These are phyloP conservation scores for Lentinula boryana DNA, from an alignment of 768 basidiomycete genomes.

Conservation along the genomic window DNA sequence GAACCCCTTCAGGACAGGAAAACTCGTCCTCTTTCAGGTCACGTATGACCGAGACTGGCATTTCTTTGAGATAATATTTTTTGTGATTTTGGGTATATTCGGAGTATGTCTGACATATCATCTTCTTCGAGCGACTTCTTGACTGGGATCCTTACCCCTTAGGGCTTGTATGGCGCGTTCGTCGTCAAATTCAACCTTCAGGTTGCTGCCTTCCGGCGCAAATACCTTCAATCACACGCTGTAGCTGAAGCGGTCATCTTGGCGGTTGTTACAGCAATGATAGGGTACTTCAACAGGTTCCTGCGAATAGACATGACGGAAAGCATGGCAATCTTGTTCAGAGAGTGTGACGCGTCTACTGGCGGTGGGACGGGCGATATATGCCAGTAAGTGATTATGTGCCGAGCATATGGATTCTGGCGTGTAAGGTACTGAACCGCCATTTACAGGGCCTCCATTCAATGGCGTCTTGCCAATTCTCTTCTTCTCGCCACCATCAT, in stretches of 20 bases:
- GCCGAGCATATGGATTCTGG: too few relatives aligned
- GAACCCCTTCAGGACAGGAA: constrained; percentile 98
- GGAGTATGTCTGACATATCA: constrained; percentile 47
- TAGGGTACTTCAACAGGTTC: constrained; percentile 93
- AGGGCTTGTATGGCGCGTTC: constrained; percentile 97
- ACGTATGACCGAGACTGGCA: constrained; percentile 98
- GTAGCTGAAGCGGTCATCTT: constrained; percentile 87
- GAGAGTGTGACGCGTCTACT: constrained; percentile 67
- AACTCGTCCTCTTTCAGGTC: constrained; percentile 96
- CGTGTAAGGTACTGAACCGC: not conserved
- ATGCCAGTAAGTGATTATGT: constrained; percentile 76
- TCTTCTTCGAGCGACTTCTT: constrained; percentile 7
- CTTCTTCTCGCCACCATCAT: constrained; percentile 88
- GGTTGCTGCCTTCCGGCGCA: constrained; percentile 90
- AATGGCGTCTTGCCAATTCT: constrained; percentile 95
- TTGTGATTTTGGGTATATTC: constrained; percentile 91
- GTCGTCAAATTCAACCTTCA: constrained; percentile 97
- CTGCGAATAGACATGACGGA: constrained; percentile 97
- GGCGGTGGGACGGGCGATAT: constrained; percentile 80
- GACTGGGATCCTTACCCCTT: not conserved
- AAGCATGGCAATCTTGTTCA: constrained; percentile 89
- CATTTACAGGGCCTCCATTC: constrained; percentile 63
- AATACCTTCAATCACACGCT: constrained; percentile 77
- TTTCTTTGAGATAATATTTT: constrained; percentile 97
- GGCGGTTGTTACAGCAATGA: constrained; percentile 82